These are phyloP conservation scores for Stemphylium beticola DNA, from an alignment of 2,329 filamentous ascomycete genomes.

Conservation along the genomic window DNA sequence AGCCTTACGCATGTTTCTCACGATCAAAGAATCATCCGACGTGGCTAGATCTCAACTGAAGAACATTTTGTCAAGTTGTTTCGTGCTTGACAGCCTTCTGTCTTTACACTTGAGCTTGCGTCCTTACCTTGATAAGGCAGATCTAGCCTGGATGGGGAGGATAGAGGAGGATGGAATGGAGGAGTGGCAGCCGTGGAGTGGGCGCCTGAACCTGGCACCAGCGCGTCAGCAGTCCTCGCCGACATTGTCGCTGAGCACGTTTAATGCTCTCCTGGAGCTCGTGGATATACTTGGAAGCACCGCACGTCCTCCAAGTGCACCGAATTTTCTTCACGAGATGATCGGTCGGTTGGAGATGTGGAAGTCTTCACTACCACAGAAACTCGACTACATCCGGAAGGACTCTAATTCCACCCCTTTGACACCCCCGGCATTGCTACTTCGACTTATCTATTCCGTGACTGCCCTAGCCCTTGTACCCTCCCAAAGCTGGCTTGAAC, in stretches of 20 bases:
- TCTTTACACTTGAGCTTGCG: conserved; percentile 58
- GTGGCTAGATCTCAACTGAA: conserved; percentile 40
- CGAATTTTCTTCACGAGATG: conserved; percentile 41
- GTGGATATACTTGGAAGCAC: conserved; percentile 29
- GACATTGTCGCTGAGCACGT: conserved; percentile 57
- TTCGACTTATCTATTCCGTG: conserved; percentile 36
- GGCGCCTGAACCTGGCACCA: conserved; percentile 51
- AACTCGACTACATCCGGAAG: conserved; percentile 30
- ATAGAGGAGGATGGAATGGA: conserved; percentile 71
- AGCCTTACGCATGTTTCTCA: conserved; percentile 61
- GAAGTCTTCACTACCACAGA: conserved; percentile 39
- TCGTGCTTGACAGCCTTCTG: conserved; percentile 66
- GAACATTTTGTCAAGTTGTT: conserved; percentile 62
- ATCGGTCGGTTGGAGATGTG: conserved; percentile 48
- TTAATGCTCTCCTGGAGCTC: conserved; percentile 57
- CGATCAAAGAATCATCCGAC: conserved; percentile 45
- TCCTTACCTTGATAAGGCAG: conserved; percentile 58
- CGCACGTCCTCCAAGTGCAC: conserved; percentile 20
- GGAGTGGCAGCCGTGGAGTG: conserved; percentile 75
- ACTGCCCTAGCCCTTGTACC: conserved; percentile 27
- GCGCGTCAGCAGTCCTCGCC: conserved; percentile 26
- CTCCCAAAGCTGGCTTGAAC: conserved; percentile 26
- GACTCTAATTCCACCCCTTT: conserved; percentile 24
- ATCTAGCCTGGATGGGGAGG: conserved; percentile 54
- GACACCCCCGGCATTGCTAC: conserved; percentile 35